A percentile compares a stretch with the other conserved stretches of the same genome.
Evolutionary conservation across 805 yeast genomes (phyloP).

Genomic region (Lipomyces starkeyi): DNA sequence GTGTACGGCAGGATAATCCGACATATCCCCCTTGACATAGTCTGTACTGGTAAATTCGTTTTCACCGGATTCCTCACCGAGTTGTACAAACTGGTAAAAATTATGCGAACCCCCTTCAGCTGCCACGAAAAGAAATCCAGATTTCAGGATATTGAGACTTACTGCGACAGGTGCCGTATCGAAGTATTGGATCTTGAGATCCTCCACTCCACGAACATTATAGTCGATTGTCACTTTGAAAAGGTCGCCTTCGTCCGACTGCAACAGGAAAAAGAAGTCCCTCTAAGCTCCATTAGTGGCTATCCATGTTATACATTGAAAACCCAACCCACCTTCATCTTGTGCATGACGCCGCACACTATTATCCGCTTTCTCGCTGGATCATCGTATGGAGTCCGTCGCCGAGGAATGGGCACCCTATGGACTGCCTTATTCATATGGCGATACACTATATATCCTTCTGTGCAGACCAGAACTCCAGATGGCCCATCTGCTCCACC

Average conservation of each 20-base stretch:
- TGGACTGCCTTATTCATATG: constrained; percentile 45
- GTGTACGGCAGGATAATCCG: constrained; percentile 44
- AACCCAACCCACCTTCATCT: constrained; percentile 51
- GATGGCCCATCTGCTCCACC: constrained; percentile 72
- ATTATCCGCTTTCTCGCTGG: constrained; percentile 47
- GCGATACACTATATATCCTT: constrained; percentile 55
- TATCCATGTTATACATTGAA: neutral
- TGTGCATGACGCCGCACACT: constrained; percentile 67
- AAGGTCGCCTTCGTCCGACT: constrained; percentile 73
- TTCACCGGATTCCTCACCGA: constrained; percentile 65
- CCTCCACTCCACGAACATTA: constrained; percentile 50
- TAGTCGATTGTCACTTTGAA: constrained; percentile 66
- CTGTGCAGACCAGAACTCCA: constrained; percentile 70
- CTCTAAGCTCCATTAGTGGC: constrained; percentile 34
- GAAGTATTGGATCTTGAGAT: constrained; percentile 66
- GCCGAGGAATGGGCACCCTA: constrained; percentile 62
- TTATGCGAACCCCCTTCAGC: constrained; percentile 65
- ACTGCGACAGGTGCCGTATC: constrained; percentile 72
- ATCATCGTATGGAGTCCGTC: constrained; percentile 43
- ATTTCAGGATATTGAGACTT: constrained; percentile 63
- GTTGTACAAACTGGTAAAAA: constrained; percentile 77
- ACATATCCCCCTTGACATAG: constrained; percentile 45
- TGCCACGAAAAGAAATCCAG: constrained; percentile 78
- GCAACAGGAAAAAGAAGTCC: constrained; percentile 70
- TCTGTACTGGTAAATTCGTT: constrained; percentile 47